A percentile compares a stretch with the other conserved stretches of the same genome.
Evolutionary conservation across 495 filamentous ascomycete species (phyloP).

Genomic region (Neurospora discreta): DNA sequence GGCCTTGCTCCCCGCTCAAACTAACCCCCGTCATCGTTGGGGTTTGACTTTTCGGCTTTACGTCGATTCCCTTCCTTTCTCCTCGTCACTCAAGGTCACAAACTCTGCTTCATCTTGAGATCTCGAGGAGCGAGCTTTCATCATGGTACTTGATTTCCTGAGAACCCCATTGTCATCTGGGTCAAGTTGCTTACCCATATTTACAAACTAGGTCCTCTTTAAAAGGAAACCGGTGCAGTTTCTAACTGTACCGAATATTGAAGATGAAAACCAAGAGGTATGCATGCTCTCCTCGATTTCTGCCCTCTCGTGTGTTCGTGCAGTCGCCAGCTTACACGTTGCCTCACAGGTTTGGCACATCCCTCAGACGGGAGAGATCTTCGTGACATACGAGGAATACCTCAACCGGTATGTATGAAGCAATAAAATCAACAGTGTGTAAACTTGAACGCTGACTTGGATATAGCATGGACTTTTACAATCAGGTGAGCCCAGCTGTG

Average conservation of each 20-base stretch:
- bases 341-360: conserved; percentile 75
- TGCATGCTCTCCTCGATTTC: conserved; percentile 6
- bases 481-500: conserved; percentile 46
- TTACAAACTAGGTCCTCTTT: conserved; percentile 62
- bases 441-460: conserved; percentile 13
- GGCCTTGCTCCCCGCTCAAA: conserved; percentile 19
- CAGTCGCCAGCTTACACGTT: conserved; percentile 11
- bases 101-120: not conserved
- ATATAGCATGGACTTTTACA: conserved; percentile 81
- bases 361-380: conserved; percentile 78
- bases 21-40: not conserved
- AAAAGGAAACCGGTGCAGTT: conserved; percentile 93
- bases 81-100: not conserved
- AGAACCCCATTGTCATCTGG: not conserved
- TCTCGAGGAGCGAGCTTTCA: not conserved
- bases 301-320: not conserved
- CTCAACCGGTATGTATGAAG: conserved; percentile 53
- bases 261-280: conserved; percentile 75
- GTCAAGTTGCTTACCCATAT: conserved; percentile 6
- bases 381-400: conserved; percentile 81
- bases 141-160: conserved; percentile 18
- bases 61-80: not conserved
- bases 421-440: not conserved
- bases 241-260: conserved; percentile 56
- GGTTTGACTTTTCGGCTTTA: not conserved